Evolutionary conservation across 768 basidiomycete genomes (phyloP).

Genomic region (Pulveroboletus ravenelii): DNA sequence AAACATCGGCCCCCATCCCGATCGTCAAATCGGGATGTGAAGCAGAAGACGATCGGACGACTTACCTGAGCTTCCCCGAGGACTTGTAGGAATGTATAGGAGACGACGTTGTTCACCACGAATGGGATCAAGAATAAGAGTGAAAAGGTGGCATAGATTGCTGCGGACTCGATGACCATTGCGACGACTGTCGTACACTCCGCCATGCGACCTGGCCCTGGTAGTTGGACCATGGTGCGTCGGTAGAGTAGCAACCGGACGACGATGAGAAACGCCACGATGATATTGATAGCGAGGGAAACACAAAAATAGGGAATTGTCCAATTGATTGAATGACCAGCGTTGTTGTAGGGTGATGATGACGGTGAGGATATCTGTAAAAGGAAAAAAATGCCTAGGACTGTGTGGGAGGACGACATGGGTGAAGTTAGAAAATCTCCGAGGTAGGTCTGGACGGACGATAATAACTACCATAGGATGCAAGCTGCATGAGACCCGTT

Average conservation of each 20-base stretch:
- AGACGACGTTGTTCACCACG: constrained; percentile 15
- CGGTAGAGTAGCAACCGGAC: constrained; percentile 25
- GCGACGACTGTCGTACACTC: constrained; percentile 27
- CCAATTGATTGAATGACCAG: constrained; percentile 17
- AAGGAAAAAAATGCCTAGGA: constrained; percentile 24
- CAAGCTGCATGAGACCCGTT: constrained; percentile 22
- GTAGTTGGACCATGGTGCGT: constrained; percentile 10
- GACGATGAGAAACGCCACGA: constrained; percentile 24
- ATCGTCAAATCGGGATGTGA: background rate
- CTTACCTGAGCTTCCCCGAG: constrained; percentile 33
- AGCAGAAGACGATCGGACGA: background rate
- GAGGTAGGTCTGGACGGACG: background rate
- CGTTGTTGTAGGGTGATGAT: constrained; percentile 23
- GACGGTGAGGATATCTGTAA: constrained; percentile 23
- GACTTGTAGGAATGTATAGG: constrained; percentile 33
- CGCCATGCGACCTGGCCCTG: constrained; percentile 20
- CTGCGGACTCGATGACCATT: constrained; percentile 26
- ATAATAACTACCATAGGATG: constrained; percentile 21
- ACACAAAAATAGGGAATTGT: constrained; percentile 26
- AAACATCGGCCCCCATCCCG: background rate
- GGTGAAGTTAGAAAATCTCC: background rate
- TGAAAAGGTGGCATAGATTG: constrained; percentile 26
- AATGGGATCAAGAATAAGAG: constrained; percentile 25
- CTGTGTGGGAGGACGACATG: constrained; percentile 1
- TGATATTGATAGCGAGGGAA: constrained; percentile 24